Percentiles rank a stretch among this genome's conserved stretches.
Conservation (phyloP, 2,329 filamentous ascomycete genomes). For the Alternaria postmessia region DNA sequence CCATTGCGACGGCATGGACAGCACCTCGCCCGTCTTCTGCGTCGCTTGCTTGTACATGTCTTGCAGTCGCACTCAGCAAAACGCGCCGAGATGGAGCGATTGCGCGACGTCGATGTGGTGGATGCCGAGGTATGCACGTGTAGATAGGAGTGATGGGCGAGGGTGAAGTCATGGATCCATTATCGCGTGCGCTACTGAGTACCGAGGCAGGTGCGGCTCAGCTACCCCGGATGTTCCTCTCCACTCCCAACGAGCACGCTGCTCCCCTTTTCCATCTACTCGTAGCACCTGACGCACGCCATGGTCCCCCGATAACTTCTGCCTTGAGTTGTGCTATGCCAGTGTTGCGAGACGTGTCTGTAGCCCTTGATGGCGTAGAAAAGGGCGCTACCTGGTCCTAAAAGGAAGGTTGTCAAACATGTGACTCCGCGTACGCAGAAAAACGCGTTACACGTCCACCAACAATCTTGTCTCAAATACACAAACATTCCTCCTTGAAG, state of each 20-base stretch:
- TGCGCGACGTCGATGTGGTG: conserved; percentile 27
- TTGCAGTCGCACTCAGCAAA: conserved; percentile 27
- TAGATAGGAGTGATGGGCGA: conserved; percentile 31
- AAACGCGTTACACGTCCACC: conserved; percentile 13
- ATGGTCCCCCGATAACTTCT: too few relatives aligned
- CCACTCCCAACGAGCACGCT: neutral
- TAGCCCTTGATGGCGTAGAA: neutral
- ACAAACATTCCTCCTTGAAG: too few relatives aligned
- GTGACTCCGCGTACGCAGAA: conserved; percentile 37
- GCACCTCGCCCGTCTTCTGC: conserved; percentile 54
- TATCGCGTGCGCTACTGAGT: conserved; percentile 22
- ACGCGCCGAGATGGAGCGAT: conserved; percentile 18
- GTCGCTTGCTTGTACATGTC: conserved; percentile 51
- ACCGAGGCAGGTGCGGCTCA: conserved; percentile 42
- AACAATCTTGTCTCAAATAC: neutral
- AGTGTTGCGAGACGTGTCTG: neutral
- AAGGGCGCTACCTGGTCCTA: neutral
- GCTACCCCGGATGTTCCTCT: conserved; percentile 23
- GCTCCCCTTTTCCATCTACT: neutral
- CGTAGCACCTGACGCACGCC: neutral
- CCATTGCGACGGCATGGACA: conserved; percentile 71
- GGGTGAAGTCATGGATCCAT: conserved; percentile 36
- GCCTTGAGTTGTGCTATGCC: too few relatives aligned
- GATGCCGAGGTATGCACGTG: conserved; percentile 21
- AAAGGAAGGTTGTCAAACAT: conserved; percentile 23